Conservation (phyloP, 495 filamentous ascomycete genomes). For the Hyaloscypha hepaticicola region DNA sequence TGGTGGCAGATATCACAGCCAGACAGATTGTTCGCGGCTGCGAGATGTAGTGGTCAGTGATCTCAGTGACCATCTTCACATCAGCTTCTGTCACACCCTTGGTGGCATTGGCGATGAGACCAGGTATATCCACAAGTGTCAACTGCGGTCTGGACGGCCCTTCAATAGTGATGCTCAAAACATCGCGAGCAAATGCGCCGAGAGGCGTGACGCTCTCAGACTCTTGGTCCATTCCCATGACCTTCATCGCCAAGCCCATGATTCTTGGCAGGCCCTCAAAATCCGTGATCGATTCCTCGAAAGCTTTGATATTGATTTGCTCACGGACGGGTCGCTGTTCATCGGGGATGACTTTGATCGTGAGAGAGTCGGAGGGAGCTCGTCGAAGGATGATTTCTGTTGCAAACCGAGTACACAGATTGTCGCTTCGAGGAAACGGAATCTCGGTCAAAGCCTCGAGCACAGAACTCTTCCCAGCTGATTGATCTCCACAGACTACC, state of each 20-base stretch:
- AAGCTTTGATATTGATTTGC: conserved; percentile 31
- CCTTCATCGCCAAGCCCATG: conserved; percentile 41
- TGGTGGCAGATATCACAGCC: conserved; percentile 54
- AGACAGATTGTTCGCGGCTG: conserved; percentile 56
- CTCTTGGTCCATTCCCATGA: conserved; percentile 37
- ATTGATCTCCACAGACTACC: conserved; percentile 61
- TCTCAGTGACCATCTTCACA: conserved; percentile 46
- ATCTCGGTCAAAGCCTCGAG: conserved; percentile 64
- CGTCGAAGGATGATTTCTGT: conserved; percentile 52
- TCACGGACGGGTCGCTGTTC: conserved; percentile 31
- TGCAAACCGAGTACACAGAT: conserved; percentile 51
- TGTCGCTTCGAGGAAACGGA: conserved; percentile 50
- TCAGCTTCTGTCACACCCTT: conserved; percentile 42
- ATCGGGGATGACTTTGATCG: conserved; percentile 41
- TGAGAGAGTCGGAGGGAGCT: conserved; percentile 27
- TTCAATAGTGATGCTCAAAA: conserved; percentile 61
- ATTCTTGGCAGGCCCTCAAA: conserved; percentile 45
- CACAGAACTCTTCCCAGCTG: conserved; percentile 59
- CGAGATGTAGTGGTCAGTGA: conserved; percentile 59
- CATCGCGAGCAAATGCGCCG: conserved; percentile 55
- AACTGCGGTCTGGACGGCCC: conserved; percentile 61
- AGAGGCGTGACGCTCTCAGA: neutral
- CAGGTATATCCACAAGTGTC: conserved; percentile 66
- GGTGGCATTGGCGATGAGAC: conserved; percentile 51
- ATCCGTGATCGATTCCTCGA: conserved; percentile 36